A percentile compares a stretch with the other conserved stretches of the same genome.
Conservation (phyloP, 345 rosid species). For the Eucalyptus cloeziana region DNA sequence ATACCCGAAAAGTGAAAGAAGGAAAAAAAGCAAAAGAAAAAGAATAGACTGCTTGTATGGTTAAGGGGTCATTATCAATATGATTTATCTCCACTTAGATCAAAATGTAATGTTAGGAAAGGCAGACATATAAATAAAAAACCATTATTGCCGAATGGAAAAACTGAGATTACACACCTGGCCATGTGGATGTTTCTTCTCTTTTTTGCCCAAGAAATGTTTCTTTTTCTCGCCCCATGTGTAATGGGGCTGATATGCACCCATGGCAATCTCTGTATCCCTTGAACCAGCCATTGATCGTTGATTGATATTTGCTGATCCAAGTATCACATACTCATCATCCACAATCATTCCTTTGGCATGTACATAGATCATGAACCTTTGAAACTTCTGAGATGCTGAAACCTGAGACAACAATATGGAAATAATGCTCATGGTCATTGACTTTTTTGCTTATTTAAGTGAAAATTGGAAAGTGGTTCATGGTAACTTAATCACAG, state of each 20-base stretch:
- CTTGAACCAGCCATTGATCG: slow-evolving; percentile 79
- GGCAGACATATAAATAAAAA: not conserved
- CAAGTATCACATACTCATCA: slow-evolving; percentile 67
- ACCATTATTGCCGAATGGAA: not conserved
- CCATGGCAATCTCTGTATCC: slow-evolving; percentile 90
- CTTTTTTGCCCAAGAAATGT: slow-evolving; percentile 17
- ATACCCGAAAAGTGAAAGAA: not conserved
- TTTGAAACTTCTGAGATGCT: slow-evolving; percentile 32
- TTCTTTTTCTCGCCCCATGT: slow-evolving; percentile 42
- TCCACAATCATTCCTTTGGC: slow-evolving; percentile 86
- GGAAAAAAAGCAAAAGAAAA: not conserved
- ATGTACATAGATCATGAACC: slow-evolving; percentile 84
- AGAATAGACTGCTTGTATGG: not conserved
- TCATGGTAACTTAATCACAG: not conserved
- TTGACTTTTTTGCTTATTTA: not conserved
- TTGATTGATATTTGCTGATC: slow-evolving; percentile 87
- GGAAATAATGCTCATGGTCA: not conserved
- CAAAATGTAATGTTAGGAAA: not conserved
- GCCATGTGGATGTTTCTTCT: slow-evolving; percentile 13
- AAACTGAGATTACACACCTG: slow-evolving; percentile 21
- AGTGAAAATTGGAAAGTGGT: not conserved
- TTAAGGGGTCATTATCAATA: no score
- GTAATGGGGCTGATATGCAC: slow-evolving; percentile 59
- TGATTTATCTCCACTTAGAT: no score
- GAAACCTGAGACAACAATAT: slow-evolving; percentile 33